Evolutionary conservation across 345 rosid genomes (phyloP).

Genomic region (Aquilaria yunnanensis): DNA sequence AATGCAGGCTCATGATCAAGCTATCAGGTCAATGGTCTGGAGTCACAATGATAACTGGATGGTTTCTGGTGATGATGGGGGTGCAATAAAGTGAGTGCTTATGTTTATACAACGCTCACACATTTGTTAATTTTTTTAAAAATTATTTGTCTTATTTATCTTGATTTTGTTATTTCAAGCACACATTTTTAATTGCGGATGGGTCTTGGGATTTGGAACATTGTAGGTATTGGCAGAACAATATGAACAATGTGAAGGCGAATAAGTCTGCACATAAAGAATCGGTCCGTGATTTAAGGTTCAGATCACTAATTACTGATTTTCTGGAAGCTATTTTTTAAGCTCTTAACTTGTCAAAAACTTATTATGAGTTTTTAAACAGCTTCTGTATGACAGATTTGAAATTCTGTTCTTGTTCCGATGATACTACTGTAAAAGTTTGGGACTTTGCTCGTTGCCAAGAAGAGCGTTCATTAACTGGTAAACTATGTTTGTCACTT

Average conservation of each 20-base stretch:
- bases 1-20: conserved; percentile 93
- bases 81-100: conserved; percentile 65
- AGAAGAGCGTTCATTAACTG: conserved; percentile 86
- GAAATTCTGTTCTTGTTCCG: conserved; percentile 97
- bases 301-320: conserved; percentile 1
- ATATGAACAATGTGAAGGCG: conserved; percentile 96
- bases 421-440: conserved; percentile 93
- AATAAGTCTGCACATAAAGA: conserved; percentile 96
- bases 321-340: background rate
- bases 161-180: background rate
- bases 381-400: conserved; percentile 97
- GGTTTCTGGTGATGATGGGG: conserved; percentile 99
- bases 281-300: conserved; percentile 93
- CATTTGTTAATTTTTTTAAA: background rate
- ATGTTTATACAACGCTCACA: background rate
- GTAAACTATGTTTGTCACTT: conserved; percentile 53
- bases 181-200: background rate
- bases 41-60: conserved; percentile 97
- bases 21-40: conserved; percentile 97
- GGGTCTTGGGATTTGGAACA: background rate
- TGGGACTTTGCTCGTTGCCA: conserved; percentile 98
- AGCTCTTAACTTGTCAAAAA: conserved; percentile 2
- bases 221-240: conserved; percentile 95
- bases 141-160: conserved; percentile 1
- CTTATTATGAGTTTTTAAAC: conserved; percentile 28